phyloP scores from a whole-genome alignment of 2,329 filamentous ascomycete species.

The Trichoderma arundinaceum region DNA sequence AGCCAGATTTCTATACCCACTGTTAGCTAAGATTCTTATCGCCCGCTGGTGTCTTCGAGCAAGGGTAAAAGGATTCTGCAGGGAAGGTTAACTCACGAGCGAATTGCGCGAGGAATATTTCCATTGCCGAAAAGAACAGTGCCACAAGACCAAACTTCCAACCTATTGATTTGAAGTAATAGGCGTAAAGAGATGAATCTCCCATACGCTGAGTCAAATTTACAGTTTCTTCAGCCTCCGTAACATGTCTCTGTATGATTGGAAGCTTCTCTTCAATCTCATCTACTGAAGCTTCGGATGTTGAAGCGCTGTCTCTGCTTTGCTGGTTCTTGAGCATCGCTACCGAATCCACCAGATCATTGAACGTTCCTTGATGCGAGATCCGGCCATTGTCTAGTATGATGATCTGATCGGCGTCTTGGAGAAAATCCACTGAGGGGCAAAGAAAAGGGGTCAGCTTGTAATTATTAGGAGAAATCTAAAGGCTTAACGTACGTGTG shows the following conservation, averaged over 20 bases:
- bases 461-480: neutral
- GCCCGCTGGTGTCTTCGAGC: too few species aligned
- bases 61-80: neutral
- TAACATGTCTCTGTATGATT: neutral
- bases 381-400: constrained; percentile 37
- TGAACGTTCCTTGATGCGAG: constrained; percentile 34
- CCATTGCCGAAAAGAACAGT: neutral
- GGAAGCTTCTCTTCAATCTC: neutral
- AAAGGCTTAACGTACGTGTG: neutral
- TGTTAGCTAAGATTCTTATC: neutral
- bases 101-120: neutral
- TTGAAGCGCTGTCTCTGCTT: neutral
- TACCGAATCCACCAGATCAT: neutral
- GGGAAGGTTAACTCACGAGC: neutral
- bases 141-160: neutral
- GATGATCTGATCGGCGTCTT: constrained; percentile 38
- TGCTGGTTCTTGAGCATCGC: neutral
- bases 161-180: neutral
- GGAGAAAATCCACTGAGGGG: constrained; percentile 33
- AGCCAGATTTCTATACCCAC: constrained; percentile 36
- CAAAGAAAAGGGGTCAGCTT: neutral
- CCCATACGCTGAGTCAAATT: constrained; percentile 24
- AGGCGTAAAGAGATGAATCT: neutral
- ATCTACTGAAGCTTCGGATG: neutral
- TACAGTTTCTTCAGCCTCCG: constrained; percentile 11